A percentile compares a stretch with the other conserved stretches of the same genome.
Evolutionary conservation across 2,329 filamentous ascomycete genomes (phyloP).

Genomic region (Penicillium sp.): DNA sequence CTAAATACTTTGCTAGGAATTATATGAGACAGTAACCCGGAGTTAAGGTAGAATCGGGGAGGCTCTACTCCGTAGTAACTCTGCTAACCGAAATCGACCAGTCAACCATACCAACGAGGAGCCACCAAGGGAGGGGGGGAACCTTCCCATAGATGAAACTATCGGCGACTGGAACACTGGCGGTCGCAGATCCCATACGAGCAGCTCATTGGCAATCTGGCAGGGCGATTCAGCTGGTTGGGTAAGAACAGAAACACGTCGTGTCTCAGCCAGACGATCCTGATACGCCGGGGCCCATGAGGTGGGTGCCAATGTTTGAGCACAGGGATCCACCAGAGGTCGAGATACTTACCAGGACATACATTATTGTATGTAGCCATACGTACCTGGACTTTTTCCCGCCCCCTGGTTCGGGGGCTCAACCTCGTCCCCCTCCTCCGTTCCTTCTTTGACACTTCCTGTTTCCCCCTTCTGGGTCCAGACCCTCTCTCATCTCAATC

Average conservation of each 20-base stretch:
- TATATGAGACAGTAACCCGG: neutral
- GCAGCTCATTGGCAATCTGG: neutral
- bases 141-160: constrained; percentile 2
- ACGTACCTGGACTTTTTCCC: constrained; percentile 2
- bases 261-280: constrained; percentile 40
- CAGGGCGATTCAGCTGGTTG: constrained; percentile 11
- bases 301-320: constrained; percentile 20
- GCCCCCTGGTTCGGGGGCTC: neutral
- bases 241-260: constrained; percentile 35
- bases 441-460: constrained; percentile 10
- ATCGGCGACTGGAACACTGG: constrained; percentile 10
- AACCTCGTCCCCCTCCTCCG: constrained; percentile 17
- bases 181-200: constrained; percentile 6
- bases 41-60: neutral
- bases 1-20: neutral
- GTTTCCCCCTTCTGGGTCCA: constrained; percentile 16
- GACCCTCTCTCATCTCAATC: constrained; percentile 15
- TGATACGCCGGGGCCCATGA: constrained; percentile 24
- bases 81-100: neutral
- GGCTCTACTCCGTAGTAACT: neutral
- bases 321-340: constrained; percentile 18
- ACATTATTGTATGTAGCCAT: too few relatives aligned
- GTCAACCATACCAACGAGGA: neutral
- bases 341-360: neutral
- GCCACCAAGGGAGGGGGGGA: neutral